A percentile compares a stretch with the other conserved stretches of the same genome.
Conservation (phyloP, 306 rosid species). For the Morella rubra region DNA sequence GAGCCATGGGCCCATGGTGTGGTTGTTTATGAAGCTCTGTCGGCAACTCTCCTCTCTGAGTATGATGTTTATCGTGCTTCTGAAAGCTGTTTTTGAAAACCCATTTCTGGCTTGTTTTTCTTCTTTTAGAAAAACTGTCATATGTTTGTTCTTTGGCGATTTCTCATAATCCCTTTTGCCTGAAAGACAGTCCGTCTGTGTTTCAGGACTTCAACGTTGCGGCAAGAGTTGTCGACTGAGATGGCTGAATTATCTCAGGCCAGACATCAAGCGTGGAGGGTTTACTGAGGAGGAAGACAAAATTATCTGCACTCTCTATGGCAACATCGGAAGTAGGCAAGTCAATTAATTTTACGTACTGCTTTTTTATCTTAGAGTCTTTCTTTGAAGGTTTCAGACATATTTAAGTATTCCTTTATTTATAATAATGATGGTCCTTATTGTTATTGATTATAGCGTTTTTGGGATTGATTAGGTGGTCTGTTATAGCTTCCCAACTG, state of each 20-base stretch:
- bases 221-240: conserved; percentile 58
- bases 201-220: conserved; percentile 45
- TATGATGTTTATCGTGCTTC: neutral
- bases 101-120: neutral
- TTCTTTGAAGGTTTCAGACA: no score
- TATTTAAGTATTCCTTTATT: neutral
- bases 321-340: conserved; percentile 46
- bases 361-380: neutral
- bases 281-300: conserved; percentile 47
- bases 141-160: neutral
- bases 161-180: neutral
- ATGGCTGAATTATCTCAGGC: conserved; percentile 54
- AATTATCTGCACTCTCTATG: conserved; percentile 32
- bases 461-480: conserved; percentile 38
- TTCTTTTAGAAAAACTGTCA: neutral
- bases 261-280: conserved; percentile 49
- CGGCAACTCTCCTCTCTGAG: neutral
- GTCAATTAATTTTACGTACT: neutral
- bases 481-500: conserved; percentile 48
- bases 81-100: neutral
- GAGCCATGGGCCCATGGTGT: no score
- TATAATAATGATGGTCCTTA: no score
- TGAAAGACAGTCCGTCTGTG: neutral
- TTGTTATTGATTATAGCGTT: neutral
- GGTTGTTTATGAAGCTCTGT: no score